These are phyloP conservation scores for Torulaspora gathmanii DNA, from an alignment of 805 yeast genomes.

Conservation along the genomic window DNA sequence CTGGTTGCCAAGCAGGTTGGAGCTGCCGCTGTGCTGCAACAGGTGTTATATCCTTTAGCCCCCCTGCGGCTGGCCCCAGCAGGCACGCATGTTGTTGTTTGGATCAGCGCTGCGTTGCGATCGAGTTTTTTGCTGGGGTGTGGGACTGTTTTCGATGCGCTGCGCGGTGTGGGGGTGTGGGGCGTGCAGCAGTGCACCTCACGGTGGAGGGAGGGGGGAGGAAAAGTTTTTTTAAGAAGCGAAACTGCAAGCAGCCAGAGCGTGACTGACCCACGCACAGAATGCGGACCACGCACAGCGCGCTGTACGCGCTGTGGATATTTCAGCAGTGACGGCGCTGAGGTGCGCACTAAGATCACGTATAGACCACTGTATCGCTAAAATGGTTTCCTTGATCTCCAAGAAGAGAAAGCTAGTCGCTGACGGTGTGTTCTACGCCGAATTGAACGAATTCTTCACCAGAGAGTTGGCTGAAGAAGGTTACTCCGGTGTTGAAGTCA, in stretches of 20 bases:
- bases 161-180: no score
- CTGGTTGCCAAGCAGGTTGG: not conserved
- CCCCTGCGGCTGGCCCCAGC: no score
- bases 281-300: no score
- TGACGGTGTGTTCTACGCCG: conserved; percentile 99
- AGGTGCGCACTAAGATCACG: not conserved
- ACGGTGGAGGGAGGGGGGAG: no score
- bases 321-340: not conserved
- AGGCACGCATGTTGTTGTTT: no score
- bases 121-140: no score
- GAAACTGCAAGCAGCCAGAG: not conserved
- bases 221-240: no score
- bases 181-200: not conserved
- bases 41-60: no score
- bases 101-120: no score
- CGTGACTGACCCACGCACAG: not conserved
- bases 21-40: no score
- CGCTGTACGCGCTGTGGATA: not conserved
- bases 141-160: no score
- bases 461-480: conserved; percentile 99
- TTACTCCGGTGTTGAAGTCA: conserved; percentile 99
- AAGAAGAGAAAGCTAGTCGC: conserved; percentile 99
- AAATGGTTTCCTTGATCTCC: conserved; percentile 60
- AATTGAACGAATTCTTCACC: conserved; percentile 99
- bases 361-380: conserved; percentile 14